These are phyloP conservation scores for Cymbidium sinense DNA, from an alignment of 106 monocot genomes.

Conservation along the genomic window DNA sequence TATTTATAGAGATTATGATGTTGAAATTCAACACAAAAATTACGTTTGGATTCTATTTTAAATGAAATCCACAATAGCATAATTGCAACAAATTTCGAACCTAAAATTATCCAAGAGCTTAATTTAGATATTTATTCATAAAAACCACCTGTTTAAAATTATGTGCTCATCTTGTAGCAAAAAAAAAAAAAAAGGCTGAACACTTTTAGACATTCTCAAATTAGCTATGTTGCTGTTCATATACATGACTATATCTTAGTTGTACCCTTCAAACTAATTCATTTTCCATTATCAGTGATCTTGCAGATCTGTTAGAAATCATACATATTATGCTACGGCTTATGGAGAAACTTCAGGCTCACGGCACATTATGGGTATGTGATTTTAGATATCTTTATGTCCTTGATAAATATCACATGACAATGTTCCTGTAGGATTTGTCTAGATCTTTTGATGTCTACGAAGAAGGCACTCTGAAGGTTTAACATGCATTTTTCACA, in stretches of 20 bases:
- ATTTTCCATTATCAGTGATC: constrained; percentile 52
- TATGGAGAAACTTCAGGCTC: constrained; percentile 87
- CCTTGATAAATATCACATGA: neutral
- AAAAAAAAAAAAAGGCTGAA: neutral
- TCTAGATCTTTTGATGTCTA: neutral
- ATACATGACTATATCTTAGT: neutral
- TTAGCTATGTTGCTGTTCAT: neutral
- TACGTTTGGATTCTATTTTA: too few species aligned
- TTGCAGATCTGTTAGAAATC: constrained; percentile 84
- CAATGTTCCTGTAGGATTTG: neutral
- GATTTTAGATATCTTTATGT: neutral
- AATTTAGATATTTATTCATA: neutral
- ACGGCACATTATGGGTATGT: constrained; percentile 77
- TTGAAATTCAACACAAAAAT: too few species aligned
- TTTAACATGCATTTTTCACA: neutral
- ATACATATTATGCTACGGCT: constrained; percentile 72
- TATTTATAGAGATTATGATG: too few species aligned
- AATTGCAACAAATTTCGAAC: neutral
- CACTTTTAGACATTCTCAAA: neutral
- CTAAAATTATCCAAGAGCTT: neutral
- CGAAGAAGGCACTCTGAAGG: neutral
- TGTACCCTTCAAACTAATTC: constrained; percentile 5
- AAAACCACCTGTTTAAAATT: neutral
- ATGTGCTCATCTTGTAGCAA: neutral
- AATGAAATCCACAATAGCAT: neutral